phyloP scores from a whole-genome alignment of 164 flowering plant species.

The Nelumbo lutea region DNA sequence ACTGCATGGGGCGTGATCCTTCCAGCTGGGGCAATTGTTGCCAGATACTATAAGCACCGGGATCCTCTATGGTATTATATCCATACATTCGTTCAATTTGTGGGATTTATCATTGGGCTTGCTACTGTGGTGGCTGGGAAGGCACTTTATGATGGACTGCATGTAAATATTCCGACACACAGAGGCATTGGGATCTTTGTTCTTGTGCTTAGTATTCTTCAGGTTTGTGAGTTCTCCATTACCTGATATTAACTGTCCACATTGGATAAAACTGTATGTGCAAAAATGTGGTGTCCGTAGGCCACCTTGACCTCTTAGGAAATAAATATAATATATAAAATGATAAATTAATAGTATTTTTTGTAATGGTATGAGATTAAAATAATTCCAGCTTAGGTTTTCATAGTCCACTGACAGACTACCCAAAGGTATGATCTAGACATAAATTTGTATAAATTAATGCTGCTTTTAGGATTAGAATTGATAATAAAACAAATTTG shows the following conservation, averaged over 20 bases:
- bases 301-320: too few relatives aligned
- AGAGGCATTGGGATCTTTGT: conserved; percentile 67
- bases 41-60: conserved; percentile 64
- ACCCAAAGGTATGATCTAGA: too few relatives aligned
- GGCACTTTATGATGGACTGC: conserved; percentile 32
- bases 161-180: conserved; percentile 40
- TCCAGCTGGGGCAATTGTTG: conserved; percentile 74
- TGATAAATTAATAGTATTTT: too few relatives aligned
- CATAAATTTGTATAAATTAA: too few relatives aligned
- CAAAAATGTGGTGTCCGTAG: too few relatives aligned
- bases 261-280: too few relatives aligned
- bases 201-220: conserved; percentile 58
- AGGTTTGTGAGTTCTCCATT: conserved; percentile 37
- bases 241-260: neutral
- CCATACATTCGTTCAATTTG: conserved; percentile 54
- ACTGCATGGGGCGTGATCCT: conserved; percentile 81
- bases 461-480: too few relatives aligned
- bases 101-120: conserved; percentile 59
- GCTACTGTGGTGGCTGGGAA: conserved; percentile 55
- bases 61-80: conserved; percentile 85
- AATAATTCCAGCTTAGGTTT: too few relatives aligned
- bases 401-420: too few relatives aligned
- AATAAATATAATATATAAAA: too few relatives aligned
- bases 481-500: too few relatives aligned
- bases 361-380: too few relatives aligned